Percentiles rank a stretch among this genome's conserved stretches.
These are phyloP conservation scores for Tuber indicum DNA, from an alignment of 495 filamentous ascomycete genomes.

Conservation along the genomic window DNA sequence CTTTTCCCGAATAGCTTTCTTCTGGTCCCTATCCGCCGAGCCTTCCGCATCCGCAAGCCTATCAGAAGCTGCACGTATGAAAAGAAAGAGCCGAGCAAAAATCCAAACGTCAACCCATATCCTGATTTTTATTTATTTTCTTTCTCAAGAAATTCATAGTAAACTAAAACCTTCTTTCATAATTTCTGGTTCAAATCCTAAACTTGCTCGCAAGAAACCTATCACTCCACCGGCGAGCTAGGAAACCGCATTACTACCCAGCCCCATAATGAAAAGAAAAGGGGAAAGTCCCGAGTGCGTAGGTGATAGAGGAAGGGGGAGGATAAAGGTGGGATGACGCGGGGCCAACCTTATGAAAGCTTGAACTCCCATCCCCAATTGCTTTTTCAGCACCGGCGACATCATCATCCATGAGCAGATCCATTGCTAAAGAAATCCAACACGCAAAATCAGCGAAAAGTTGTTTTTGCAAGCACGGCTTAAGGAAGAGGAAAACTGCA, in stretches of 20 bases:
- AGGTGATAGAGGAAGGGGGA: background rate
- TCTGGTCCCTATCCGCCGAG: conserved; percentile 68
- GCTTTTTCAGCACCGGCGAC: conserved; percentile 75
- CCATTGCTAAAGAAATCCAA: conserved; percentile 42
- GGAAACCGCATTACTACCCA: conserved; percentile 30
- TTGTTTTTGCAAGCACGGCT: conserved; percentile 4
- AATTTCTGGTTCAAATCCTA: conserved; percentile 91
- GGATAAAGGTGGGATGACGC: conserved; percentile 11
- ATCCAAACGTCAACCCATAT: conserved; percentile 6
- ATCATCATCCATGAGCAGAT: conserved; percentile 85
- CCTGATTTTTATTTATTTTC: conserved; percentile 9
- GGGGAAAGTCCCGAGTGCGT: conserved; percentile 1
- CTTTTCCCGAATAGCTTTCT: conserved; percentile 59
- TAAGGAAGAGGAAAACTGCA: conserved; percentile 24
- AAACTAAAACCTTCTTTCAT: conserved; percentile 66
- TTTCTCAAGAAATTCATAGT: conserved; percentile 10
- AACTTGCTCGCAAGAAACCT: conserved; percentile 73
- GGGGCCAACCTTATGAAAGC: conserved; percentile 69
- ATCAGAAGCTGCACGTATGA: conserved; percentile 54
- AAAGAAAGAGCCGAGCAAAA: conserved; percentile 15
- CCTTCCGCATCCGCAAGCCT: conserved; percentile 72
- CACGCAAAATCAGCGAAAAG: conserved; percentile 18
- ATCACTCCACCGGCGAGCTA: conserved; percentile 74
- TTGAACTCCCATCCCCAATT: conserved; percentile 65
- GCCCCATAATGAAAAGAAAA: background rate